A percentile compares a stretch with the other conserved stretches of the same genome.
Conservation (phyloP, 2,329 filamentous ascomycete genomes). For the Leptographium galeiforme region DNA sequence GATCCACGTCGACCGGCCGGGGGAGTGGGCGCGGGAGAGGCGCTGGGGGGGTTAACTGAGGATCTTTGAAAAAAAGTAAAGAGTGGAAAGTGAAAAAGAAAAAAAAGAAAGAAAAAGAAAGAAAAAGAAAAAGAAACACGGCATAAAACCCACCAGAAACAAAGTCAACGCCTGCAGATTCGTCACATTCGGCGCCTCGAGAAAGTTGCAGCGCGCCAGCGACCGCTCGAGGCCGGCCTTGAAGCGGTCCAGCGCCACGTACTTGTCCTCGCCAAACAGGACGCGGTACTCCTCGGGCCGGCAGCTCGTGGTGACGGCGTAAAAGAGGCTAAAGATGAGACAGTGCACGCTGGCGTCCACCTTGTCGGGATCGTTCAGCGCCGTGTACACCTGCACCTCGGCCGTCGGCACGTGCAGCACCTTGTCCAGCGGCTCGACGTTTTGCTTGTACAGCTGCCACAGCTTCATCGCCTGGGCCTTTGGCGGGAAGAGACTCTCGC, state of each 20-base stretch:
- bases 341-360: slow-evolving; percentile 4
- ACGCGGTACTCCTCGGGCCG: slow-evolving; percentile 8
- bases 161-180: slow-evolving; percentile 10
- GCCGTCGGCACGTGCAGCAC: slow-evolving; percentile 12
- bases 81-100: too few relatives aligned
- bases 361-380: slow-evolving; percentile 7
- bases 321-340: slow-evolving; percentile 13
- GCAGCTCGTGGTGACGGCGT: slow-evolving; percentile 8
- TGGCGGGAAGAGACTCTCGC: slow-evolving; percentile 7
- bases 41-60: too few relatives aligned
- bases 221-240: slow-evolving; percentile 10
- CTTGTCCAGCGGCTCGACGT: slow-evolving; percentile 12
- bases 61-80: too few relatives aligned
- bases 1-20: slow-evolving; percentile 11
- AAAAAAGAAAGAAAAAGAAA: too few relatives aligned
- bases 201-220: slow-evolving; percentile 11
- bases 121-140: too few relatives aligned
- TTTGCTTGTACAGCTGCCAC: slow-evolving; percentile 11
- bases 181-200: slow-evolving; percentile 11
- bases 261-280: slow-evolving; percentile 10
- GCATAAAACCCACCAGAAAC: slow-evolving; percentile 10
- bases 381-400: slow-evolving; percentile 11
- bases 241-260: slow-evolving; percentile 6
- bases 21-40: slow-evolving; percentile 7
- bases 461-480: slow-evolving; percentile 9